These are phyloP conservation scores for Aquilaria agallochum DNA, from an alignment of 441 rosid genomes.

Conservation along the genomic window DNA sequence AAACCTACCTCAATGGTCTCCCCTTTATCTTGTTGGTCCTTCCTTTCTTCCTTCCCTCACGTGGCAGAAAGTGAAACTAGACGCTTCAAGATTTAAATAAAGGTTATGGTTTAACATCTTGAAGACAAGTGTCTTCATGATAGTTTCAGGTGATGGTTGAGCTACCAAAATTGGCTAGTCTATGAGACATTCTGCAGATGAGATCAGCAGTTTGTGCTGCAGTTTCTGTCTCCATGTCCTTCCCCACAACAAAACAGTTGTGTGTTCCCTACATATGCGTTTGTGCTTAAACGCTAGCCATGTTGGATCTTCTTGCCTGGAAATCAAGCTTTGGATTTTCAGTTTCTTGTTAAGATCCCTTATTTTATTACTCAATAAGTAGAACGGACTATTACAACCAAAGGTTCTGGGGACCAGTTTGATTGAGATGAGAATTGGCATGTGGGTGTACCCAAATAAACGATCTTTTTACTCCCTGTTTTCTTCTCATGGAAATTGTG, in stretches of 20 bases:
- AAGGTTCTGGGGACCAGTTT: conserved; percentile 10
- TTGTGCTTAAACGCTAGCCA: background rate
- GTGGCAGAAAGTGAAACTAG: conserved; percentile 1
- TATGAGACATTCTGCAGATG: too few species aligned
- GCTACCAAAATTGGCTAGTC: too few species aligned
- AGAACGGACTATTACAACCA: background rate
- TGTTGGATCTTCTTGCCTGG: background rate
- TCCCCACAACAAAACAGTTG: too few species aligned
- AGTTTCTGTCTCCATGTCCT: too few species aligned
- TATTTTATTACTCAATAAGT: background rate
- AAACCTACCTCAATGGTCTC: background rate
- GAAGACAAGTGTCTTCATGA: too few species aligned
- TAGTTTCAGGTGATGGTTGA: too few species aligned
- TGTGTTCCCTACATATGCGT: too few species aligned
- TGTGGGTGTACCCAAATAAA: background rate
- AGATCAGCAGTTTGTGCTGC: too few species aligned
- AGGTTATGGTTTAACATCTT: too few species aligned
- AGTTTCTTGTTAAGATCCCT: background rate
- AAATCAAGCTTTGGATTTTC: background rate
- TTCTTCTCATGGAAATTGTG: background rate
- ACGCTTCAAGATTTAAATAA: background rate
- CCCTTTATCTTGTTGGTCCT: background rate
- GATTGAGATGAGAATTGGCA: background rate
- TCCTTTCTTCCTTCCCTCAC: conserved; percentile 18
- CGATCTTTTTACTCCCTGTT: background rate